Percentiles rank a stretch among this genome's conserved stretches.
Evolutionary conservation across 2,329 filamentous ascomycete species (phyloP).

Genomic region (Nothomitra cinnamomea): DNA sequence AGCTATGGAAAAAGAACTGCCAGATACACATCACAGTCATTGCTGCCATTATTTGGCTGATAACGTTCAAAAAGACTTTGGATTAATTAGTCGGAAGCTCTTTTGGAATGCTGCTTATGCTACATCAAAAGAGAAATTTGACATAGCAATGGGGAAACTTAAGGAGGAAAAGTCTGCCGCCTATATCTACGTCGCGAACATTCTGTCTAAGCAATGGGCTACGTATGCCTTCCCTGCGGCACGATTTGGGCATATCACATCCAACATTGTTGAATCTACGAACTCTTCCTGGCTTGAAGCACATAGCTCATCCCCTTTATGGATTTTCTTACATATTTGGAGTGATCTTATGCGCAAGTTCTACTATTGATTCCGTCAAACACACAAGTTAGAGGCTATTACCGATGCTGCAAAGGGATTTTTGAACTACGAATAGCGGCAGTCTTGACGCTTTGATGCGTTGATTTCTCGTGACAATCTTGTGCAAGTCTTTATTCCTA

Average conservation of each 20-base stretch:
- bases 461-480: not conserved
- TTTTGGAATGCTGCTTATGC: too few species aligned
- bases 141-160: not conserved
- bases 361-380: not conserved
- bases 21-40: not conserved
- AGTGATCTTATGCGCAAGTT: not conserved
- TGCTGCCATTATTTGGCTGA: not conserved
- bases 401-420: not conserved
- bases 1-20: not conserved
- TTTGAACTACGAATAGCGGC: not conserved
- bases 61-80: not conserved
- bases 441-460: not conserved
- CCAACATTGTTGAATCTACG: not conserved
- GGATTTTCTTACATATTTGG: not conserved
- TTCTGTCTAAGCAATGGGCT: not conserved
- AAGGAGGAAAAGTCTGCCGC: not conserved
- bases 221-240: not conserved
- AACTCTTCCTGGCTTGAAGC: not conserved
- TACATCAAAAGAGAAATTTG: not conserved
- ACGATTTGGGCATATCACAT: not conserved
- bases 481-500: not conserved
- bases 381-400: not conserved
- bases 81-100: not conserved
- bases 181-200: not conserved
- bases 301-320: not conserved